phyloP scores from a whole-genome alignment of 441 rosid species.

The Dalechampia spathulata region DNA sequence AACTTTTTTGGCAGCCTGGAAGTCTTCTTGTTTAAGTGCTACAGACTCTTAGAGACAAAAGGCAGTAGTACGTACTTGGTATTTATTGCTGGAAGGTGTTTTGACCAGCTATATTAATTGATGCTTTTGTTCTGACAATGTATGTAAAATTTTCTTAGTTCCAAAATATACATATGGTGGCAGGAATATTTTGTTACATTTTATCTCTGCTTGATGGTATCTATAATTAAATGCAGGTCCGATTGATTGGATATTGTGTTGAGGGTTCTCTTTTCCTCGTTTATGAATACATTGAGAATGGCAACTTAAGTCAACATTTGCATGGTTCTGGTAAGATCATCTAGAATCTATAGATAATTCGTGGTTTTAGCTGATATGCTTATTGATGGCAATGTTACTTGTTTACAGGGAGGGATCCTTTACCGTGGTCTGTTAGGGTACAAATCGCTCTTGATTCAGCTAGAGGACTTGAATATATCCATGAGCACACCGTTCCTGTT shows the following conservation, averaged over 20 bases:
- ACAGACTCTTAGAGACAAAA: no score
- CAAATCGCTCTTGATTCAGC: conserved; percentile 97
- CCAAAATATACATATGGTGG: no score
- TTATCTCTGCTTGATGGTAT: no score
- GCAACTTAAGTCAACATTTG: conserved; percentile 83
- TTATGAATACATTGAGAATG: conserved; percentile 81
- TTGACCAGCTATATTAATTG: no score
- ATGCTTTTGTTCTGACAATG: no score
- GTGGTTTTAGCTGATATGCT: conserved; percentile 38
- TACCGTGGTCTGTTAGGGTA: conserved; percentile 72
- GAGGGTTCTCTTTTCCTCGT: conserved; percentile 89
- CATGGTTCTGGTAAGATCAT: conserved; percentile 59
- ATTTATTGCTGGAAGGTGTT: no score
- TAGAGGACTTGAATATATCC: conserved; percentile 94
- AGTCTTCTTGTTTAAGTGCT: no score
- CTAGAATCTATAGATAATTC: conserved; percentile 20
- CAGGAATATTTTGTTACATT: no score
- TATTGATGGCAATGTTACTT: no score
- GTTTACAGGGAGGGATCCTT: conserved; percentile 60
- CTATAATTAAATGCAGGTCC: conserved; percentile 44
- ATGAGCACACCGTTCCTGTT: conserved; percentile 92
- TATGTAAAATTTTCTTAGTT: no score
- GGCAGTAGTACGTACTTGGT: no score
- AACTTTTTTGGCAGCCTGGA: no score
- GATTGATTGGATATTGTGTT: conserved; percentile 87